A percentile compares a stretch with the other conserved stretches of the same genome.
phyloP scores from a whole-genome alignment of 108 stramenopile species.

The Cylindrotheca closterium region DNA sequence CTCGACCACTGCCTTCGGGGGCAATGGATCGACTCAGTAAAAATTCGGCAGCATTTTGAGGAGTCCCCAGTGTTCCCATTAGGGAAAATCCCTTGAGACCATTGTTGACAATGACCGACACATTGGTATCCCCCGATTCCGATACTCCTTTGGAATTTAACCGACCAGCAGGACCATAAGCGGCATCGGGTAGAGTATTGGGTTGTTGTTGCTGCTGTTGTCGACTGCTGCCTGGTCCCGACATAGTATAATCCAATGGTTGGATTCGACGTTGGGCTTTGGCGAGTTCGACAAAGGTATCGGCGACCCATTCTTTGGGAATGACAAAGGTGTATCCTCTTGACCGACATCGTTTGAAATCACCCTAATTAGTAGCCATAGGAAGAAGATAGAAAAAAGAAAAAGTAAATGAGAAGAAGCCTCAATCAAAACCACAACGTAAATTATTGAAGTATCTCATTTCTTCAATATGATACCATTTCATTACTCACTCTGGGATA shows the following conservation, averaged over 20 bases:
- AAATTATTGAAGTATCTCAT: no score
- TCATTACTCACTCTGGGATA: constrained; percentile 52
- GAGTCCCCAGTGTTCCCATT: constrained; percentile 50
- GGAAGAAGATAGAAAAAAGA: not conserved
- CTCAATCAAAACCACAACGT: not conserved
- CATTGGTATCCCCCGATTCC: constrained; percentile 66
- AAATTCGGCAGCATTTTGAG: constrained; percentile 51
- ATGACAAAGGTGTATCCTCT: constrained; percentile 64
- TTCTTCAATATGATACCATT: no score
- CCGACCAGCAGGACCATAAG: constrained; percentile 74
- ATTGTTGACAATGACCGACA: constrained; percentile 58
- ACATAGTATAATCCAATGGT: constrained; percentile 62
- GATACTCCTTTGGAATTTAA: constrained; percentile 50
- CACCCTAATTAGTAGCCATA: constrained; percentile 10
- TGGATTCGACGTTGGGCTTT: constrained; percentile 55
- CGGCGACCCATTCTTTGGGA: constrained; percentile 85
- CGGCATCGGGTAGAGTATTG: constrained; percentile 44
- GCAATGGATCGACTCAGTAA: constrained; percentile 51
- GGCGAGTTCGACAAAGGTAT: constrained; percentile 69
- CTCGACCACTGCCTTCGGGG: constrained; percentile 55
- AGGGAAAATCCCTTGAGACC: constrained; percentile 51
- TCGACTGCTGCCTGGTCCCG: not conserved
- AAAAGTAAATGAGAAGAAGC: not conserved
- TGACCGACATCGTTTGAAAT: constrained; percentile 57
- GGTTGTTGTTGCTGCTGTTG: not conserved